Percentiles rank a stretch among this genome's conserved stretches.
These are phyloP conservation scores for Diaporthe eres DNA, from an alignment of 2,329 filamentous ascomycete species.

Conservation along the genomic window DNA sequence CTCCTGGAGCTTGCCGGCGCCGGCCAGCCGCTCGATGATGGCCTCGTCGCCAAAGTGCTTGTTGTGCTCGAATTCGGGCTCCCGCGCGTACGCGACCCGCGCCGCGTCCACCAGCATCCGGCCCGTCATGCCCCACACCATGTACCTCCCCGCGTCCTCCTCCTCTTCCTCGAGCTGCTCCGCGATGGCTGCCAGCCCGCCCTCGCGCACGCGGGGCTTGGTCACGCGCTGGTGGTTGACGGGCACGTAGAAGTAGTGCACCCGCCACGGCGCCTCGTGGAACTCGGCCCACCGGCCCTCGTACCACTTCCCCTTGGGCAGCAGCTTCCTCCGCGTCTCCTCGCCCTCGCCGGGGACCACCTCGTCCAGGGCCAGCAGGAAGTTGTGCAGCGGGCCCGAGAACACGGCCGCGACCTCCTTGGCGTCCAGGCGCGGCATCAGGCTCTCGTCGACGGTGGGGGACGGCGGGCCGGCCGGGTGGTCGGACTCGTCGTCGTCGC, in stretches of 20 bases:
- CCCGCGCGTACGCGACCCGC: slow-evolving; percentile 83
- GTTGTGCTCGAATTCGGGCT: slow-evolving; percentile 86
- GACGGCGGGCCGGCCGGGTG: slow-evolving; percentile 40
- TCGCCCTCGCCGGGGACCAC: slow-evolving; percentile 52
- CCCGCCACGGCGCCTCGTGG: slow-evolving; percentile 82
- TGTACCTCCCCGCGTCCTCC: slow-evolving; percentile 72
- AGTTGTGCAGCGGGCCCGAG: slow-evolving; percentile 88
- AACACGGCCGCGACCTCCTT: slow-evolving; percentile 96
- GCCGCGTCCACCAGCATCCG: slow-evolving; percentile 91
- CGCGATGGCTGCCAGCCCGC: slow-evolving; percentile 59
- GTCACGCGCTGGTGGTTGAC: slow-evolving; percentile 78
- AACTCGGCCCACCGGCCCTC: slow-evolving; percentile 85
- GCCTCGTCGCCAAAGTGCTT: slow-evolving; percentile 65
- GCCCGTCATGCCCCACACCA: slow-evolving; percentile 96
- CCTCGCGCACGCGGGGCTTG: slow-evolving; percentile 62
- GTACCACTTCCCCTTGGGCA: slow-evolving; percentile 81
- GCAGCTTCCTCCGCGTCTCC: slow-evolving; percentile 50
- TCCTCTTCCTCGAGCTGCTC: slow-evolving; percentile 62
- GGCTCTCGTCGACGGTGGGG: slow-evolving; percentile 74
- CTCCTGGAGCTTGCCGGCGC: slow-evolving; percentile 60
- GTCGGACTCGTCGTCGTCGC: slow-evolving; percentile 54
- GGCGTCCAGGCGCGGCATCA: slow-evolving; percentile 87
- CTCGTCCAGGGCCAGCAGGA: slow-evolving; percentile 76
- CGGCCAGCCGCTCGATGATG: slow-evolving; percentile 62
- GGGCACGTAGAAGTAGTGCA: slow-evolving; percentile 95